Base-by-base conservation (phyloP, 257 asterid species). In the Coffea eugenioides region DNA sequence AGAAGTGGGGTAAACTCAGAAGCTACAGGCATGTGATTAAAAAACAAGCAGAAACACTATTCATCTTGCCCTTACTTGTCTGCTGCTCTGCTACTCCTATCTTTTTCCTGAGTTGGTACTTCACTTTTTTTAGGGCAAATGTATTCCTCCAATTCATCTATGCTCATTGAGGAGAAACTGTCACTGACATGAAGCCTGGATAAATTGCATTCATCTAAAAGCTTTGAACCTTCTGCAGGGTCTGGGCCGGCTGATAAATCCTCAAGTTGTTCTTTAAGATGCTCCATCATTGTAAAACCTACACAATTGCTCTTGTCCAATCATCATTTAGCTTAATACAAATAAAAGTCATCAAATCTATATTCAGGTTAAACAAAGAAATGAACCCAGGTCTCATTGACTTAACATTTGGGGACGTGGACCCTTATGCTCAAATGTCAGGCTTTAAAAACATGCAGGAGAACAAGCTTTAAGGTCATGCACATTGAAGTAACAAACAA, bases 251-350 rank as follows among this genome's bases (percentile, higher is more conserved):
- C 77, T 59, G 49, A 27, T 31, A 75, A 71, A 66, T 74, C 74
- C 75, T 74, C 39, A 0, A 73, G 69, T 9, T 80, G 69, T 62
- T 73, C 74, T 21, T 27, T 74, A 25, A 80, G 75, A 41, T 80
- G 46, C 70, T 80, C 69, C 83, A 80, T 74, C 79, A 80, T 74
- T 14, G 70, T 74, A 10, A 25, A 73, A 73, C 83, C 83, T 80
- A 27, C 21, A 34, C 43, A 48, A 80, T 45, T 31, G 59, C 57
- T 65, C 59, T 4, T 43, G 48, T 15, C 21, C 20, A 51, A 41
- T 73, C 76, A 54, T 34, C 14, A 74, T 39, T 74, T 48, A 74
- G 36, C 5, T 5, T 64, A 16, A 54, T 54, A 34, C 2, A 56
- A 56, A 65, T 34, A 74, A 36, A 73, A 52, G 77, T 18, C 51